phyloP scores from a whole-genome alignment of 495 filamentous ascomycete genomes.

The Daldinia vernicosa region DNA sequence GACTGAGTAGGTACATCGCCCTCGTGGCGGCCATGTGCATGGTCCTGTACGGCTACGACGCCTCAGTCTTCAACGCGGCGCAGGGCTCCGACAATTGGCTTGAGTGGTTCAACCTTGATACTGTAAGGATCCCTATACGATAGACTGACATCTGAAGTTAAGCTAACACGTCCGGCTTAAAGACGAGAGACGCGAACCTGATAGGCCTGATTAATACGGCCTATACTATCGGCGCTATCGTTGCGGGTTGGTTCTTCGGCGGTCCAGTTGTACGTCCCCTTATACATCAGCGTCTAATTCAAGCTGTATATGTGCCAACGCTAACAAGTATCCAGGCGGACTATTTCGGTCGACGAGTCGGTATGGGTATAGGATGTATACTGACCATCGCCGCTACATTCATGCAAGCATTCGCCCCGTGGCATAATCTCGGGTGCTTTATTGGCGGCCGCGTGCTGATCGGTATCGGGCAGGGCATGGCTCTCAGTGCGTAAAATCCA shows the following conservation, averaged over 20 bases:
- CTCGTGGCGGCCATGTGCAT: conserved; percentile 71
- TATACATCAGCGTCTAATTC: not conserved
- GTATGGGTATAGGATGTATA: conserved; percentile 66
- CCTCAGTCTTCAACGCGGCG: conserved; percentile 71
- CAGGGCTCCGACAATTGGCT: conserved; percentile 68
- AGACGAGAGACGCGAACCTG: conserved; percentile 50
- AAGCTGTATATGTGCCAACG: not conserved
- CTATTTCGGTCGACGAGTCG: conserved; percentile 64
- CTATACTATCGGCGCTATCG: conserved; percentile 70
- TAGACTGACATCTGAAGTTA: not conserved
- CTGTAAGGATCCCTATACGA: conserved; percentile 41
- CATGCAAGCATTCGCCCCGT: conserved; percentile 67
- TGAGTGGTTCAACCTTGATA: conserved; percentile 63
- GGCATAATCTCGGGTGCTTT: conserved; percentile 65
- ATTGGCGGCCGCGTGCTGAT: conserved; percentile 69
- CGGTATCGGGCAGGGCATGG: conserved; percentile 71
- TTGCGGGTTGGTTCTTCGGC: conserved; percentile 68
- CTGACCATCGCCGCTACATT: conserved; percentile 69
- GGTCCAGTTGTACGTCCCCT: conserved; percentile 54
- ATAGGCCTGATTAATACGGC: conserved; percentile 69
- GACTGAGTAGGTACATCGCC: conserved; percentile 64
- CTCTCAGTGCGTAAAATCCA: conserved; percentile 59
- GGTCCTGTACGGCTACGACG: conserved; percentile 74
- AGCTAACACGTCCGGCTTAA: conserved; percentile 3
- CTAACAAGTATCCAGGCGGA: conserved; percentile 53